phyloP scores from a whole-genome alignment of 129 eudicot genomes.

The Artemisia tridentata region DNA sequence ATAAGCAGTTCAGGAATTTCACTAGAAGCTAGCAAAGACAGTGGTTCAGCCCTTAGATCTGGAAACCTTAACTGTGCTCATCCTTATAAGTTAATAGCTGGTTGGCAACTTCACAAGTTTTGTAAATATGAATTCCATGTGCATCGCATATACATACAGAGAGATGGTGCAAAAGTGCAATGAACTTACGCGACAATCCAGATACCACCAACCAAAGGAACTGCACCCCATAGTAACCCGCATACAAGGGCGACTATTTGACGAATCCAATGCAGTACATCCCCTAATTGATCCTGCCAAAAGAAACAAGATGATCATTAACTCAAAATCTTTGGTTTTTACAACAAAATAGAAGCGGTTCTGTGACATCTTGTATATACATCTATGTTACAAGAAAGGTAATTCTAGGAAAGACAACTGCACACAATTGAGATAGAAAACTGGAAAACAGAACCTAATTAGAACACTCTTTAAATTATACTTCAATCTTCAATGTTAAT shows the following conservation, averaged over 20 bases:
- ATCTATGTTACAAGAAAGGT: background rate
- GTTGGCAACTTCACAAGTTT: background rate
- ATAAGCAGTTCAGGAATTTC: background rate
- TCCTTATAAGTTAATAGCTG: background rate
- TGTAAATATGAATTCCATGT: background rate
- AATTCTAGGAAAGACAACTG: background rate
- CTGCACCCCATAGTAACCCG: conserved; percentile 88
- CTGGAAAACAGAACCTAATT: background rate
- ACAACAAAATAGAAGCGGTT: background rate
- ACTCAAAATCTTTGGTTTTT: background rate
- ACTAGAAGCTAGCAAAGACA: background rate
- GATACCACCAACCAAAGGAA: conserved; percentile 89
- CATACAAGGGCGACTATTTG: conserved; percentile 81
- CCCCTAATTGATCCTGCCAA: conserved; percentile 91
- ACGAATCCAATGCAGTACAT: conserved; percentile 93
- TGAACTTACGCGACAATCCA: conserved; percentile 83
- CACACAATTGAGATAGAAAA: background rate
- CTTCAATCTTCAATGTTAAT: background rate
- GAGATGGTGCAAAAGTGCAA: background rate
- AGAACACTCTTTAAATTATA: background rate
- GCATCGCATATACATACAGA: background rate
- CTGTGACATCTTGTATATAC: background rate
- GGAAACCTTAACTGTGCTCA: background rate
- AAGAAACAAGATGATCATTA: conserved; percentile 2
- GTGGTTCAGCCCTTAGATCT: background rate